These are phyloP conservation scores for Cochlearia excelsa DNA, from an alignment of 345 rosid species.

Conservation along the genomic window DNA sequence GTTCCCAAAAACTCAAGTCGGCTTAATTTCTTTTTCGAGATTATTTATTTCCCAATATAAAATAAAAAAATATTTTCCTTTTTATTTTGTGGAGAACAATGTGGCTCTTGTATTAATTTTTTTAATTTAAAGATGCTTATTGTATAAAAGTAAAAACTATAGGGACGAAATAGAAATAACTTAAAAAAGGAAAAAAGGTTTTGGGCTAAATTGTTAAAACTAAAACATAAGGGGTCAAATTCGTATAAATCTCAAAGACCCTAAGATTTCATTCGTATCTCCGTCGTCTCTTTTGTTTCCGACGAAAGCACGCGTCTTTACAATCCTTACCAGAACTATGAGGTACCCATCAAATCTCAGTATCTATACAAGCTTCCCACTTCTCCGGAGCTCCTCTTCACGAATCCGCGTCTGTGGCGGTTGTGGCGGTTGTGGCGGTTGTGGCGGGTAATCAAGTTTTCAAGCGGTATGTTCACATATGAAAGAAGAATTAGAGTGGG, in stretches of 20 bases:
- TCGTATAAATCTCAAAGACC: constrained; percentile 11
- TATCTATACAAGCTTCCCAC: constrained; percentile 71
- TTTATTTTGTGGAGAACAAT: background rate
- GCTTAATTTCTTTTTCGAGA: no score
- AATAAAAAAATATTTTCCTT: background rate
- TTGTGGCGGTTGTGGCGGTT: no score
- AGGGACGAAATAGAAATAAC: background rate
- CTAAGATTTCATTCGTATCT: constrained; percentile 1
- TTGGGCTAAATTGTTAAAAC: background rate
- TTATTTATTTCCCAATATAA: no score
- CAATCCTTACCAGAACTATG: constrained; percentile 60
- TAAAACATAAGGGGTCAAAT: constrained; percentile 19
- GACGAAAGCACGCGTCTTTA: constrained; percentile 52
- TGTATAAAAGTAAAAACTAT: background rate
- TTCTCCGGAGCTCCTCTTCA: constrained; percentile 77
- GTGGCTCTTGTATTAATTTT: constrained; percentile 12
- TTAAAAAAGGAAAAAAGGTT: background rate
- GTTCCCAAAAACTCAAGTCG: background rate
- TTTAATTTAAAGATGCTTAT: background rate
- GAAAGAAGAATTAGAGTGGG: background rate
- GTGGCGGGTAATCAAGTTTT: no score
- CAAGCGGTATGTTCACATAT: no score
- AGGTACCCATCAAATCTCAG: constrained; percentile 40
- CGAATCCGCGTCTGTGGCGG: no score
- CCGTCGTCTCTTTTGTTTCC: constrained; percentile 9